Percentiles rank a stretch among this genome's conserved stretches.
These are phyloP conservation scores for Echinosophora koreensis DNA, from an alignment of 306 rosid species.

Conservation along the genomic window DNA sequence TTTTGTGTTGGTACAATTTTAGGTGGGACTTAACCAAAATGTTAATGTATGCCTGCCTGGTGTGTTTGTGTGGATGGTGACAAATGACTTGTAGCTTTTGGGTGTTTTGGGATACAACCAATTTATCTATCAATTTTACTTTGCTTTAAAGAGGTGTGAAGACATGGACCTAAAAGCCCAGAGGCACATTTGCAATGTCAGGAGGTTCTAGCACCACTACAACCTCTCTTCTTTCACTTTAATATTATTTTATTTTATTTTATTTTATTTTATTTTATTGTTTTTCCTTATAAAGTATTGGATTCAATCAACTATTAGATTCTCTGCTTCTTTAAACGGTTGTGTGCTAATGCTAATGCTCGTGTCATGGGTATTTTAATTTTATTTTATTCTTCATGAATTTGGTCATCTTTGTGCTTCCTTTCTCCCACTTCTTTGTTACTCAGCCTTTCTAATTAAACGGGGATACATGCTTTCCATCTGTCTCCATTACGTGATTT, in stretches of 20 bases:
- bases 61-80: slow-evolving; percentile 37
- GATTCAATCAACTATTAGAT: slow-evolving; percentile 29
- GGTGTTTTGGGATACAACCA: slow-evolving; percentile 33
- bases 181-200: slow-evolving; percentile 16
- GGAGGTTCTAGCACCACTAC: slow-evolving; percentile 42
- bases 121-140: slow-evolving; percentile 46
- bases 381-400: slow-evolving; percentile 40
- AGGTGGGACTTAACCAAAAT: slow-evolving; percentile 45
- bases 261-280: background rate
- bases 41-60: slow-evolving; percentile 35
- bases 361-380: slow-evolving; percentile 16
- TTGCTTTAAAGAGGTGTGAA: slow-evolving; percentile 66
- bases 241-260: too few relatives aligned
- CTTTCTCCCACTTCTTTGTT: slow-evolving; percentile 31
- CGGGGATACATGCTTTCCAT: slow-evolving; percentile 42
- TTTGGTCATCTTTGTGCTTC: slow-evolving; percentile 54
- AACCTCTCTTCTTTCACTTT: slow-evolving; percentile 29
- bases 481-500: slow-evolving; percentile 36
- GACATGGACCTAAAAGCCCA: slow-evolving; percentile 55
- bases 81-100: slow-evolving; percentile 43
- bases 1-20: slow-evolving; percentile 52
- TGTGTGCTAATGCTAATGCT: slow-evolving; percentile 30
- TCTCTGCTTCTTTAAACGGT: slow-evolving; percentile 39
- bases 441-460: slow-evolving; percentile 28
- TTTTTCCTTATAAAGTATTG: slow-evolving; percentile 4